phyloP scores from a whole-genome alignment of 2,329 filamentous ascomycete species.

The Trichophyton simii region DNA sequence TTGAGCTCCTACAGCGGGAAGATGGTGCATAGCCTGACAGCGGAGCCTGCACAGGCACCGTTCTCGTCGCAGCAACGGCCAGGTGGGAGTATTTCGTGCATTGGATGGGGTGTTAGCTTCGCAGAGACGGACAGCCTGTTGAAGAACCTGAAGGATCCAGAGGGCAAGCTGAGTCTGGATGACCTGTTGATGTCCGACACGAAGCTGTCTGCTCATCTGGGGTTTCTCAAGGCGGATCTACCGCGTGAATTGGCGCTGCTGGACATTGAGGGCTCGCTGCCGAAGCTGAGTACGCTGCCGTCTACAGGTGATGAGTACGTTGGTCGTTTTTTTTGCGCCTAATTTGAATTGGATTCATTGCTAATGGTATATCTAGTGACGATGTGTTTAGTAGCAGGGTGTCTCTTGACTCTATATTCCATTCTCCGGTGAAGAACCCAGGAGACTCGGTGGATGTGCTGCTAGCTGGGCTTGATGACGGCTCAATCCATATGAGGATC shows the following conservation, averaged over 20 bases:
- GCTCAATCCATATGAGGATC: slow-evolving; percentile 62
- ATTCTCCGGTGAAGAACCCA: slow-evolving; percentile 48
- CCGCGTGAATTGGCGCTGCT: slow-evolving; percentile 60
- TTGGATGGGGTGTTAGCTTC: slow-evolving; percentile 45
- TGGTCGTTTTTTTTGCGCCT: neutral
- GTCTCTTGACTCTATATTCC: slow-evolving; percentile 59
- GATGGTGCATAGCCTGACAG: slow-evolving; percentile 55
- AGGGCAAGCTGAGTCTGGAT: slow-evolving; percentile 26
- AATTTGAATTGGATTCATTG: too few relatives aligned
- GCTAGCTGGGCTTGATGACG: slow-evolving; percentile 58
- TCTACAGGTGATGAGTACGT: slow-evolving; percentile 47
- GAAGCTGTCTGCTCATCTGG: slow-evolving; percentile 20
- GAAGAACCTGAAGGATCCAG: slow-evolving; percentile 23
- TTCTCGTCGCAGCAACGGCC: slow-evolving; percentile 36
- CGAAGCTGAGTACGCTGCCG: slow-evolving; percentile 61
- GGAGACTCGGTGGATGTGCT: slow-evolving; percentile 69
- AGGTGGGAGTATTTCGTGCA: slow-evolving; percentile 30
- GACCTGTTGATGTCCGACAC: slow-evolving; percentile 30
- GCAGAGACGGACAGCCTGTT: slow-evolving; percentile 38
- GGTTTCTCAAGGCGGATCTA: slow-evolving; percentile 43
- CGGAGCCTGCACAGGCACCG: slow-evolving; percentile 19
- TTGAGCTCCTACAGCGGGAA: slow-evolving; percentile 72
- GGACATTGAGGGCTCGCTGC: slow-evolving; percentile 63
- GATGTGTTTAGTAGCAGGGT: slow-evolving; percentile 56
- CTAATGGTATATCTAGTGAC: slow-evolving; percentile 27